Evolutionary conservation across 1,139 yeast genomes (phyloP).

Genomic region (Yamadazyma kanchanaburiensis): DNA sequence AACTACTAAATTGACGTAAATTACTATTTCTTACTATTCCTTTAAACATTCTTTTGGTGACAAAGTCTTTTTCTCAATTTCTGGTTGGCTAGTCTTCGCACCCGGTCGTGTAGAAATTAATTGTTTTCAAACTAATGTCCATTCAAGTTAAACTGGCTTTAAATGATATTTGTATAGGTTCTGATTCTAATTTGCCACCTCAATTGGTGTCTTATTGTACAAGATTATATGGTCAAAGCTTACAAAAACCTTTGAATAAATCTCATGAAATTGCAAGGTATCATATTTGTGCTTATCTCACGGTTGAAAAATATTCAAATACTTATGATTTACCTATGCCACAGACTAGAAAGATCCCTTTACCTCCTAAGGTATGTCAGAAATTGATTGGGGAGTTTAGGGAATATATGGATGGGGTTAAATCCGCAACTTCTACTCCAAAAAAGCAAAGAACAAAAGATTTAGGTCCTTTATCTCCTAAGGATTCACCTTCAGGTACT

Average conservation of each 20-base stretch:
- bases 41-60: not conserved
- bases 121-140: conserved; percentile 9
- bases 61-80: conserved; percentile 10
- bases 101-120: not conserved
- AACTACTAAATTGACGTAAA: too few species aligned
- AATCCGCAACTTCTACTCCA: conserved; percentile 33
- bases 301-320: conserved; percentile 49
- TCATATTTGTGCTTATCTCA: conserved; percentile 63
- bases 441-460: conserved; percentile 26
- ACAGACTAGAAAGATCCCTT: conserved; percentile 48
- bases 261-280: conserved; percentile 60
- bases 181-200: conserved; percentile 45
- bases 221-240: conserved; percentile 49
- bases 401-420: conserved; percentile 23
- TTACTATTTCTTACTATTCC: too few species aligned
- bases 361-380: conserved; percentile 47
- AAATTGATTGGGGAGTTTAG: conserved; percentile 46
- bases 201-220: conserved; percentile 47
- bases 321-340: conserved; percentile 46
- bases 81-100: conserved; percentile 10
- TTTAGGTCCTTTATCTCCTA: not conserved
- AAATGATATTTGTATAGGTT: conserved; percentile 49
- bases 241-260: conserved; percentile 45
- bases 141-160: conserved; percentile 30
- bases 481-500: not conserved